Percentiles rank a stretch among this genome's conserved stretches.
phyloP scores from a whole-genome alignment of 768 basidiomycete genomes.

The Boletus speciosus region DNA sequence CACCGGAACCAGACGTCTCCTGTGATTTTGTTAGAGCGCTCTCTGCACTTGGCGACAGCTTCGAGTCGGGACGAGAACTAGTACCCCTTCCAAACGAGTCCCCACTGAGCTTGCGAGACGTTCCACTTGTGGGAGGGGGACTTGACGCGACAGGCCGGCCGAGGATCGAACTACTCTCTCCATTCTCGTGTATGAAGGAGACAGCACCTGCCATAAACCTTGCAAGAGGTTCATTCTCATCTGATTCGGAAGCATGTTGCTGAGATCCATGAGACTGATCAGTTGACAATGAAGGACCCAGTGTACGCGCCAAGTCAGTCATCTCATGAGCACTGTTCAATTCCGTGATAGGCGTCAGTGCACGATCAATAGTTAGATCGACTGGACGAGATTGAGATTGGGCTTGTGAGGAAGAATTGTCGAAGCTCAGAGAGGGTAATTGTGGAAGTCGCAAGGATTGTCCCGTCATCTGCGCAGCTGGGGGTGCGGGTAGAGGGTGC shows the following conservation, averaged over 20 bases:
- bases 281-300: conserved; percentile 12
- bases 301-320: conserved; percentile 16
- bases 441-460: conserved; percentile 36
- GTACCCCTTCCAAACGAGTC: conserved; percentile 32
- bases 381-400: conserved; percentile 16
- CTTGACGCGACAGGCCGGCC: conserved; percentile 22
- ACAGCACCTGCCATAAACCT: conserved; percentile 11
- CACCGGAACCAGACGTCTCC: conserved; percentile 14
- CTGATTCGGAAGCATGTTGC: conserved; percentile 20
- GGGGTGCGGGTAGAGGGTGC: conserved; percentile 26
- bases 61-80: conserved; percentile 40
- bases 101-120: conserved; percentile 31
- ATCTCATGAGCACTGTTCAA: conserved; percentile 32
- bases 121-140: conserved; percentile 23
- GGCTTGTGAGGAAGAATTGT: conserved; percentile 17
- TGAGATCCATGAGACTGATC: conserved; percentile 17
- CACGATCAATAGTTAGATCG: conserved; percentile 27
- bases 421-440: conserved; percentile 60
- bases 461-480: conserved; percentile 7
- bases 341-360: conserved; percentile 70
- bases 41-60: conserved; percentile 30
- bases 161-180: conserved; percentile 14
- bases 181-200: conserved; percentile 20
- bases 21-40: conserved; percentile 16
- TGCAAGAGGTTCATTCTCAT: conserved; percentile 25